Percentiles rank a stretch among this genome's conserved stretches.
phyloP scores from a whole-genome alignment of 2,329 filamentous ascomycete genomes.

The Akanthomyces uredinophilus region DNA sequence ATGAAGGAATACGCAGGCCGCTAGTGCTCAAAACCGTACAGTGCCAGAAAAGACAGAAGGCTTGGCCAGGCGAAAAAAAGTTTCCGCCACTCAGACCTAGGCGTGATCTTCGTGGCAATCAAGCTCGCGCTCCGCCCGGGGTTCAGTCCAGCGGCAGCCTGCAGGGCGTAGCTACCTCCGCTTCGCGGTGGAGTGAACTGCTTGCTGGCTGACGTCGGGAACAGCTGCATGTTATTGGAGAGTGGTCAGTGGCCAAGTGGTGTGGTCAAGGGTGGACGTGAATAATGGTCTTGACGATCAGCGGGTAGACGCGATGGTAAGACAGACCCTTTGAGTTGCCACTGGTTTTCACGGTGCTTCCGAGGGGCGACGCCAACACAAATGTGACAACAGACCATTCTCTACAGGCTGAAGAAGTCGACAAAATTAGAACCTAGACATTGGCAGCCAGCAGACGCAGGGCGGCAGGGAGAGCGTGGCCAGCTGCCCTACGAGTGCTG shows the following conservation, averaged over 20 bases:
- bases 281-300: background rate
- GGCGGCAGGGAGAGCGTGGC: background rate
- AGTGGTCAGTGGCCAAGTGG: background rate
- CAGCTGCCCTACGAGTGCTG: background rate
- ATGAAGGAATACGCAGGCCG: slow-evolving; percentile 11
- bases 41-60: background rate
- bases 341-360: background rate
- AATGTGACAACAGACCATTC: background rate
- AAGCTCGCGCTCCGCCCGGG: background rate
- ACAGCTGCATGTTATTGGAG: background rate
- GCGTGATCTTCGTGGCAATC: background rate
- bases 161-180: background rate
- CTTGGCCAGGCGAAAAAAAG: background rate
- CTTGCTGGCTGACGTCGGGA: background rate
- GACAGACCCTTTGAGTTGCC: slow-evolving; percentile 3
- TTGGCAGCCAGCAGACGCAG: background rate
- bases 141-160: background rate
- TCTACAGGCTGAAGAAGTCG: background rate
- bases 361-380: background rate
- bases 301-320: background rate
- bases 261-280: background rate
- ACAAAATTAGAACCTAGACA: slow-evolving; percentile 9
- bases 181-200: background rate
- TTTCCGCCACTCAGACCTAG: background rate
- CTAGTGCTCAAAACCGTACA: slow-evolving; percentile 4